Conservation (phyloP, 2,329 filamentous ascomycete species). For the Aspergillus quadrilineatus region DNA sequence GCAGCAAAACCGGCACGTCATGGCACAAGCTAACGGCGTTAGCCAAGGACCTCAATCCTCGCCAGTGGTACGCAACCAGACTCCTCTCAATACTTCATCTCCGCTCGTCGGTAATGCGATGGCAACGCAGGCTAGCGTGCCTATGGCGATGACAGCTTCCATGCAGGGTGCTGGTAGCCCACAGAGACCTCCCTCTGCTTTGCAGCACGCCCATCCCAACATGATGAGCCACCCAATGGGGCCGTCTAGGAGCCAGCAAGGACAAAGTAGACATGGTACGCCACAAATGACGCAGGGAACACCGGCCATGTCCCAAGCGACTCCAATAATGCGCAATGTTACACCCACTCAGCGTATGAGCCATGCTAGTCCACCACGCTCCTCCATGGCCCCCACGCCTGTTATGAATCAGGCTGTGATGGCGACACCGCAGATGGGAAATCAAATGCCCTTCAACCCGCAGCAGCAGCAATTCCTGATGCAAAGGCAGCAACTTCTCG, state of each 20-base stretch:
- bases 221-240: conserved; percentile 48
- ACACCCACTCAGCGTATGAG: conserved; percentile 49
- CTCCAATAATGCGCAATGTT: conserved; percentile 48
- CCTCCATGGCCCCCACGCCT: conserved; percentile 45
- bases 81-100: conserved; percentile 47
- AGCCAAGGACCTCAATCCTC: conserved; percentile 48
- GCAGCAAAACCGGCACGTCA: conserved; percentile 53
- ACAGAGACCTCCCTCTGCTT: conserved; percentile 44
- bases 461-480: conserved; percentile 40
- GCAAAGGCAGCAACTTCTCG: conserved; percentile 41
- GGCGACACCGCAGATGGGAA: conserved; percentile 40
- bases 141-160: conserved; percentile 48
- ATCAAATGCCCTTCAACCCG: conserved; percentile 36
- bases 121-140: conserved; percentile 40
- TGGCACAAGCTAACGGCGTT: conserved; percentile 45
- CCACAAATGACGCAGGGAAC: conserved; percentile 50
- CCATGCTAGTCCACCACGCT: conserved; percentile 46
- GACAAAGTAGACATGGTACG: conserved; percentile 48
- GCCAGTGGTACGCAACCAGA: conserved; percentile 48
- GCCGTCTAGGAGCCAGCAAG: conserved; percentile 46
- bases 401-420: conserved; percentile 47
- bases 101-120: conserved; percentile 43
- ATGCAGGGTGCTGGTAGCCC: conserved; percentile 49
- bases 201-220: conserved; percentile 49
- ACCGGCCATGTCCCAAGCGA: conserved; percentile 48